Evolutionary conservation across 495 filamentous ascomycete genomes (phyloP).

Genomic region (Podospora pseudoanserina): DNA sequence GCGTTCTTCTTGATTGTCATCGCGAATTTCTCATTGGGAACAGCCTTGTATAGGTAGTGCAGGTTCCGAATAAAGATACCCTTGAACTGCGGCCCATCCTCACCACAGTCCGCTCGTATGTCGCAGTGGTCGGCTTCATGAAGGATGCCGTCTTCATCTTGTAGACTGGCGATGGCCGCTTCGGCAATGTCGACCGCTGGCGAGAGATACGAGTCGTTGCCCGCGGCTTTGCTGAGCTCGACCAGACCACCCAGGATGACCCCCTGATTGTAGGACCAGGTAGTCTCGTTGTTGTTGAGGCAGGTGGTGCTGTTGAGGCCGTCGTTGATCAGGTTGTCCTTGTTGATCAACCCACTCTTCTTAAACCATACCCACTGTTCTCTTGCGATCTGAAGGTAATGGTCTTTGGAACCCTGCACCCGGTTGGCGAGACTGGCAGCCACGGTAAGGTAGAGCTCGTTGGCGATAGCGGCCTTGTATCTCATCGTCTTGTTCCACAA

Average conservation of each 20-base stretch:
- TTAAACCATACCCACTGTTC: constrained; percentile 68
- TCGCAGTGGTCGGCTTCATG: constrained; percentile 58
- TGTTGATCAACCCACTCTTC: constrained; percentile 60
- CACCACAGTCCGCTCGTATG: constrained; percentile 50
- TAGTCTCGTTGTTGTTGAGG: constrained; percentile 59
- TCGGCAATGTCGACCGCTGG: constrained; percentile 62
- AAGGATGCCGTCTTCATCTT: constrained; percentile 57
- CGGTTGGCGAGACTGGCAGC: constrained; percentile 73
- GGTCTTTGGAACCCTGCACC: constrained; percentile 40
- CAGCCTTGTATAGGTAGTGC: constrained; percentile 50
- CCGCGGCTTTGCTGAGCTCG: constrained; percentile 57
- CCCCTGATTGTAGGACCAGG: constrained; percentile 80
- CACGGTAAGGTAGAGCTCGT: constrained; percentile 68
- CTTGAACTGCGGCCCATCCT: constrained; percentile 69
- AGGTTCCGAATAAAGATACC: constrained; percentile 75
- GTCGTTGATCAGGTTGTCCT: constrained; percentile 66
- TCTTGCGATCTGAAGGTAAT: constrained; percentile 56
- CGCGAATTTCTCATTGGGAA: constrained; percentile 49
- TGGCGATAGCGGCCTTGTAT: constrained; percentile 69
- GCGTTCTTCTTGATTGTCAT: constrained; percentile 59
- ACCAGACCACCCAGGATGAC: constrained; percentile 70
- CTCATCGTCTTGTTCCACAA: constrained; percentile 62
- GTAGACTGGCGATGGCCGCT: constrained; percentile 56
- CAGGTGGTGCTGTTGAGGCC: constrained; percentile 56
- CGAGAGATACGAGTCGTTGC: constrained; percentile 49